Evolutionary conservation across 2,329 filamentous ascomycete species (phyloP).

Genomic region (Aspergillus sp.): DNA sequence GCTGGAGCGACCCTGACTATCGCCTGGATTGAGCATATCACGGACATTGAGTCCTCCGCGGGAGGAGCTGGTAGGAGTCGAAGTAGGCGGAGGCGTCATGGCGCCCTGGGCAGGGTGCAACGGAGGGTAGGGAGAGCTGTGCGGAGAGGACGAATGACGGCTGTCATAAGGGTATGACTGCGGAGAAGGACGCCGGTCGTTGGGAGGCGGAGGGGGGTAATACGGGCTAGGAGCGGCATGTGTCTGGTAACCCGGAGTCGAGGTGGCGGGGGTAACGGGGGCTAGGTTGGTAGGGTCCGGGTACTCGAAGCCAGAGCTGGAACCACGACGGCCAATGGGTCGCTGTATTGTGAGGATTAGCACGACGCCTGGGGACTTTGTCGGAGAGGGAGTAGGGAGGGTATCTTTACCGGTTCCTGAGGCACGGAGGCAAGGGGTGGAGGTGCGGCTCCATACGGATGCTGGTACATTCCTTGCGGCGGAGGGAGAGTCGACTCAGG

Average conservation of each 20-base stretch:
- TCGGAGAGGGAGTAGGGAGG: conserved; percentile 11
- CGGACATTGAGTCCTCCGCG: conserved; percentile 48
- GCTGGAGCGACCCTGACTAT: conserved; percentile 41
- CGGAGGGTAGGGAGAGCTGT: conserved; percentile 39
- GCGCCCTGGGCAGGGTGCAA: conserved; percentile 31
- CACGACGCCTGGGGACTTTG: too few species aligned
- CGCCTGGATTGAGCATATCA: conserved; percentile 47
- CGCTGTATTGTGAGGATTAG: conserved; percentile 22
- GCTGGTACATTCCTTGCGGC: conserved; percentile 41
- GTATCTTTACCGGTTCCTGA: conserved; percentile 44
- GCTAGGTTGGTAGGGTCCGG: conserved; percentile 48
- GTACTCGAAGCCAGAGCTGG: conserved; percentile 45
- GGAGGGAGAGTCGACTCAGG: conserved; percentile 38
- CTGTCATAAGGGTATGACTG: conserved; percentile 45
- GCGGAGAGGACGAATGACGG: conserved; percentile 44
- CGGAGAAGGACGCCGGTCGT: conserved; percentile 45
- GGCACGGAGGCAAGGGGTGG: conserved; percentile 40
- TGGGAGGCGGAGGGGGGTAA: conserved; percentile 34
- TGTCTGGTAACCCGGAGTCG: conserved; percentile 43
- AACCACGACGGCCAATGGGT: conserved; percentile 43
- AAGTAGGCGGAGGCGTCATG: conserved; percentile 30
- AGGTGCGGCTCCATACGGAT: conserved; percentile 35
- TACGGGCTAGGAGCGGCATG: conserved; percentile 39
- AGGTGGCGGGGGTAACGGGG: conserved; percentile 46
- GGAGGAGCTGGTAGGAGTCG: conserved; percentile 30